Conservation (phyloP, 2,329 filamentous ascomycete genomes). For the Plectosphaerella plurivora region DNA sequence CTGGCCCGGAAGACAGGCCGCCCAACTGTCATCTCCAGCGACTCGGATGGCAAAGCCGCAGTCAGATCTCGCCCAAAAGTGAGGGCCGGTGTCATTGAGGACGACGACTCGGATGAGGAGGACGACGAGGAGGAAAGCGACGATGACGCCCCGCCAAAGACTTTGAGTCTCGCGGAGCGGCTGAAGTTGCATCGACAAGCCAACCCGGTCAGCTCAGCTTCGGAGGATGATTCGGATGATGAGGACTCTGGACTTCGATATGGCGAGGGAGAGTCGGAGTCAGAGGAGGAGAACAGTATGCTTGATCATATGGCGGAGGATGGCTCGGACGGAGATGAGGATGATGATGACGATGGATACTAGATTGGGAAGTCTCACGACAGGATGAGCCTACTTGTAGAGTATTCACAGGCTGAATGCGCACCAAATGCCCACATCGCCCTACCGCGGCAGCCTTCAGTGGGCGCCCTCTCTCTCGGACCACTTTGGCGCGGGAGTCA, state of each 20-base stretch:
- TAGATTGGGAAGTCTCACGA: not conserved
- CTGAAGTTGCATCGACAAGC: slow-evolving; percentile 14
- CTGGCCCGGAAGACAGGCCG: too few relatives aligned
- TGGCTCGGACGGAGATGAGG: slow-evolving; percentile 17
- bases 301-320: slow-evolving; percentile 28
- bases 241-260: slow-evolving; percentile 11
- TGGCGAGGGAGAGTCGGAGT: slow-evolving; percentile 14
- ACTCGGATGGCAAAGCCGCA: too few relatives aligned
- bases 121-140: slow-evolving; percentile 11
- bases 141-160: slow-evolving; percentile 8
- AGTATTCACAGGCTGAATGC: too few relatives aligned
- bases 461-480: slow-evolving; percentile 38
- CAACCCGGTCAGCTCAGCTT: slow-evolving; percentile 12
- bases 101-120: slow-evolving; percentile 4
- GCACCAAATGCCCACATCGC: too few relatives aligned
- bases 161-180: slow-evolving; percentile 16
- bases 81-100: slow-evolving; percentile 6
- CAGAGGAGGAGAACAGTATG: slow-evolving; percentile 13
- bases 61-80: not conserved
- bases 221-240: slow-evolving; percentile 13
- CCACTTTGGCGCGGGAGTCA: slow-evolving; percentile 36
- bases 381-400: too few relatives aligned
- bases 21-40: too few relatives aligned
- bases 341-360: not conserved
- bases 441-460: not conserved